A percentile compares a stretch with the other conserved stretches of the same genome.
Evolutionary conservation across 1,284 basidiomycete genomes (phyloP).

Genomic region (Anthracocystis panici-leucophaei): DNA sequence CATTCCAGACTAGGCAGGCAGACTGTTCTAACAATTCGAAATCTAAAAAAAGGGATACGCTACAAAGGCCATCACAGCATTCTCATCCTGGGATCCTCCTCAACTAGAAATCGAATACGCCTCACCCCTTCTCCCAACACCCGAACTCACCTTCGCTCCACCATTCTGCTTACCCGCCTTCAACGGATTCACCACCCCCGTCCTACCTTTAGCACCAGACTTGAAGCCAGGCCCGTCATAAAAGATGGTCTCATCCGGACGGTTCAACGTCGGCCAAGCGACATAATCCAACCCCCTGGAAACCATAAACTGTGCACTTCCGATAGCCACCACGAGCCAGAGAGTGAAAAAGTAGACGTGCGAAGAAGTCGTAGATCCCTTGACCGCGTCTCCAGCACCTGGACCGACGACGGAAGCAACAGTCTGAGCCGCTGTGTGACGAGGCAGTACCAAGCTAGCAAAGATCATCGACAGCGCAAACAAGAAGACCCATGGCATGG

Average conservation of each 20-base stretch:
- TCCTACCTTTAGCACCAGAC: conserved; percentile 55
- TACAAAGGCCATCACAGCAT: no score
- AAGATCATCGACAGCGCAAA: conserved; percentile 83
- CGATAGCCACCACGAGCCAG: conserved; percentile 51
- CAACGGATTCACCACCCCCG: conserved; percentile 38
- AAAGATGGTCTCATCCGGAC: conserved; percentile 60
- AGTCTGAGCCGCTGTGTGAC: conserved; percentile 31
- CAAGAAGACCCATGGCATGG: conserved; percentile 84
- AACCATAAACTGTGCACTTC: conserved; percentile 56
- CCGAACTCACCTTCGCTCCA: neutral
- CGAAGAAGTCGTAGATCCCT: conserved; percentile 11
- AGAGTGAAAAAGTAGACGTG: conserved; percentile 48
- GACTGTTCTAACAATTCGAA: no score
- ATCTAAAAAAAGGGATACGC: no score
- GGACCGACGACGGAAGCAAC: conserved; percentile 15
- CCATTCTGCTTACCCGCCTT: conserved; percentile 23
- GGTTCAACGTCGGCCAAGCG: conserved; percentile 66
- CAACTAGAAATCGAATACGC: conserved; percentile 31
- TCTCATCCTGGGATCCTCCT: neutral
- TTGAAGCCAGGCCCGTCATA: conserved; percentile 68
- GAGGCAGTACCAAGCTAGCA: conserved; percentile 52
- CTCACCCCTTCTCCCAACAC: conserved; percentile 39
- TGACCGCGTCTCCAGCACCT: conserved; percentile 13
- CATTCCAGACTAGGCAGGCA: no score
- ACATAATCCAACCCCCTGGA: conserved; percentile 66